Evolutionary conservation across 148 eudicot genomes (phyloP).

Genomic region (Diospyros kaki): DNA sequence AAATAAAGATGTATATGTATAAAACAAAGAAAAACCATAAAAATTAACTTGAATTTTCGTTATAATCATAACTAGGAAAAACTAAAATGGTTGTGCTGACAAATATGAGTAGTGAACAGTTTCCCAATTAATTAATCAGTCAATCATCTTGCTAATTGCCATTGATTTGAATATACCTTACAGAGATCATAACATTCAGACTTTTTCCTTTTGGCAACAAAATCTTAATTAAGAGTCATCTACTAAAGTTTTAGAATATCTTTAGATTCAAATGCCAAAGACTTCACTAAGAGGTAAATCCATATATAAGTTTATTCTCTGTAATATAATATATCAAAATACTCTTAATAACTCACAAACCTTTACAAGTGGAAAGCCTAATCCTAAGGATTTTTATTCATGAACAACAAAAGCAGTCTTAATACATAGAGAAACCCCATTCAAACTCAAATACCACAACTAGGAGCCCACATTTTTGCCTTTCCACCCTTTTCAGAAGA

Average conservation of each 20-base stretch:
- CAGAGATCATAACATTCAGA: neutral
- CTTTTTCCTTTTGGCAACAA: neutral
- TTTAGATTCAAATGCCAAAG: neutral
- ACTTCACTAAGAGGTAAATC: neutral
- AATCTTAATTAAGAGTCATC: neutral
- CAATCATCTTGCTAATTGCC: neutral
- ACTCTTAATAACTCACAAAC: neutral
- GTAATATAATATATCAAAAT: neutral
- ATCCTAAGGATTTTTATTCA: neutral
- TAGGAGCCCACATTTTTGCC: too few relatives aligned
- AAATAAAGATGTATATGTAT: too few relatives aligned
- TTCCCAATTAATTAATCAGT: too few relatives aligned
- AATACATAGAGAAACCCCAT: too few relatives aligned
- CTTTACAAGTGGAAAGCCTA: neutral
- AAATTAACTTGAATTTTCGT: neutral
- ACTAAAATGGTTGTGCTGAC: too few relatives aligned
- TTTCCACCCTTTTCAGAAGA: too few relatives aligned
- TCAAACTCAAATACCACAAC: too few relatives aligned
- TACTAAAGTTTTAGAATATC: too few relatives aligned
- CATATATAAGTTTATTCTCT: neutral
- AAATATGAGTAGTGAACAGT: too few relatives aligned
- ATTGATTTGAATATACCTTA: too few relatives aligned
- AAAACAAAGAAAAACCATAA: too few relatives aligned
- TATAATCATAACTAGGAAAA: neutral
- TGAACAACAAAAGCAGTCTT: conserved; percentile 28